A percentile compares a stretch with the other conserved stretches of the same genome.
Conservation (phyloP, 805 yeast genomes). For the Myxozyma sirexii region DNA sequence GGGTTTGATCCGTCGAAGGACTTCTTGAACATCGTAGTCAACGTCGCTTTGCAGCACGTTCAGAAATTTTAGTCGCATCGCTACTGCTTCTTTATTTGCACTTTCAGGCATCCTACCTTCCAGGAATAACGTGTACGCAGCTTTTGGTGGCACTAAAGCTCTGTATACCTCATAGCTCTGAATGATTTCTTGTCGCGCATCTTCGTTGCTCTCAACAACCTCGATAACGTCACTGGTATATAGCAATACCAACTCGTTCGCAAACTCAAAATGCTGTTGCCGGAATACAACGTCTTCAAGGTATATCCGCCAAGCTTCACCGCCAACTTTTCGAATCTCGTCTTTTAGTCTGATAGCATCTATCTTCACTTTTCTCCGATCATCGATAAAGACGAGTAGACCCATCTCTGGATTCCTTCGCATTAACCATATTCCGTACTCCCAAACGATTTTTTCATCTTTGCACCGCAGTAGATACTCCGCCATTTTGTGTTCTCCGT, state of each 20-base stretch:
- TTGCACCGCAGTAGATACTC: constrained; percentile 36
- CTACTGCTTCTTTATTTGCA: constrained; percentile 25
- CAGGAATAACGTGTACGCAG: constrained; percentile 38
- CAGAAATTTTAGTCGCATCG: constrained; percentile 37
- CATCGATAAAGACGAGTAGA: constrained; percentile 41
- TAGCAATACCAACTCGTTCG: constrained; percentile 42
- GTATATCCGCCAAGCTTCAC: constrained; percentile 44
- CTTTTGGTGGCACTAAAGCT: constrained; percentile 42
- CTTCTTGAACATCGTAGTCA: constrained; percentile 35
- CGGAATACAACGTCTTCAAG: constrained; percentile 42
- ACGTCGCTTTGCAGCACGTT: constrained; percentile 35
- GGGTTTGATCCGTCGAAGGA: constrained; percentile 38
- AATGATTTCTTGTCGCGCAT: constrained; percentile 29
- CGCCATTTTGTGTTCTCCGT: constrained; percentile 39
- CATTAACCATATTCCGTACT: constrained; percentile 44
- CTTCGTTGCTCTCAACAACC: constrained; percentile 28
- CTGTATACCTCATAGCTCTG: constrained; percentile 37
- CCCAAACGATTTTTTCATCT: constrained; percentile 44
- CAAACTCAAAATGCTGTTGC: constrained; percentile 35
- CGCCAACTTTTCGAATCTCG: constrained; percentile 42
- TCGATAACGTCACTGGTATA: constrained; percentile 43
- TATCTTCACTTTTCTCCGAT: constrained; percentile 33
- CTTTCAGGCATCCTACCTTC: constrained; percentile 19
- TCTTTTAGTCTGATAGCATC: constrained; percentile 39
- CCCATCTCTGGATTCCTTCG: constrained; percentile 41